A percentile compares a stretch with the other conserved stretches of the same genome.
Evolutionary conservation across 75 land plant species (phyloP).

Genomic region (Cunninghamia lanceolata): DNA sequence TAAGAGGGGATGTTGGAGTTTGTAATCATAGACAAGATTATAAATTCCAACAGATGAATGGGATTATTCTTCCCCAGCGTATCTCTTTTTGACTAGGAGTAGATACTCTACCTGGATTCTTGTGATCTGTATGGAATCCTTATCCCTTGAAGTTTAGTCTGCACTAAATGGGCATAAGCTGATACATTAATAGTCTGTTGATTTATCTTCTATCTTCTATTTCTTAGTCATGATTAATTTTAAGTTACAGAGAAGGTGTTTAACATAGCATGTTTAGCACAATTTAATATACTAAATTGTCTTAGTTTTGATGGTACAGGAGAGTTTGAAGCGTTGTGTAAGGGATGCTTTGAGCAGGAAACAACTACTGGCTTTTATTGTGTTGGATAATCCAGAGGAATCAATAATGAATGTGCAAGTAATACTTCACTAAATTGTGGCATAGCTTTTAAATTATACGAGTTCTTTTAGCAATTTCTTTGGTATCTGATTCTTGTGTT

Average conservation of each 20-base stretch:
- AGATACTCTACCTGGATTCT: background rate
- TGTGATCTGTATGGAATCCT: background rate
- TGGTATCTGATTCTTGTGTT: background rate
- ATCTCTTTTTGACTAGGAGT: background rate
- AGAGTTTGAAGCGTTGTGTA: constrained; percentile 67
- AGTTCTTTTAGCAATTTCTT: background rate
- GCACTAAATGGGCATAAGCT: background rate
- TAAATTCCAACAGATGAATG: background rate
- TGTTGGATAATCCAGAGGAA: constrained; percentile 80
- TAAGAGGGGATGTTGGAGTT: background rate
- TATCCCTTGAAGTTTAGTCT: background rate
- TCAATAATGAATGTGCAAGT: constrained; percentile 84
- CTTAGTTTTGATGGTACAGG: constrained; percentile 24
- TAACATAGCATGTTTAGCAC: background rate
- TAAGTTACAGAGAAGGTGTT: background rate
- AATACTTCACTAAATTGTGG: background rate
- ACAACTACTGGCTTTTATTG: constrained; percentile 83
- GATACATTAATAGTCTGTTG: background rate
- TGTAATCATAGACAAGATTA: background rate
- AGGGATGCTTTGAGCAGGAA: constrained; percentile 71
- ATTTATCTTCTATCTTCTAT: too few relatives aligned
- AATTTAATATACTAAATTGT: background rate
- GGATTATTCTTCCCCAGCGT: background rate
- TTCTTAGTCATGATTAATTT: background rate
- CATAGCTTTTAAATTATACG: background rate